Evolutionary conservation across 1,139 yeast genomes (phyloP).

Genomic region (Sugiyamaella japonica): DNA sequence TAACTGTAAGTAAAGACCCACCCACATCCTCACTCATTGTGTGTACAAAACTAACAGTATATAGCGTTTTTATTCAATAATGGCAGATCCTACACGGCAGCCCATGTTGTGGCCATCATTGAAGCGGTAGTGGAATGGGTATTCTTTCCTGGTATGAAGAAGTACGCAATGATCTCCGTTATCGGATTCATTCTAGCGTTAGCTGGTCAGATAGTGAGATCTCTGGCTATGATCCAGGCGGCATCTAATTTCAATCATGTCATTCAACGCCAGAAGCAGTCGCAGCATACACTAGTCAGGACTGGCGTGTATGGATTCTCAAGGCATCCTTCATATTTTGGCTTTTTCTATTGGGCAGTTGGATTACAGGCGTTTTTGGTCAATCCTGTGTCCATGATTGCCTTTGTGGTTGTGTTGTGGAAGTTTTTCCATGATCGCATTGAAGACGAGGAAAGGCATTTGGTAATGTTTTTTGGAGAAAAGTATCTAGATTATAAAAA

Average conservation of each 20-base stretch:
- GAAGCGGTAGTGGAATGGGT: conserved; percentile 44
- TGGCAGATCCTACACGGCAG: conserved; percentile 61
- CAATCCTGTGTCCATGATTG: conserved; percentile 56
- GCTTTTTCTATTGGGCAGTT: conserved; percentile 91
- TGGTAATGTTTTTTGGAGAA: conserved; percentile 67
- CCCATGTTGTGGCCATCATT: conserved; percentile 55
- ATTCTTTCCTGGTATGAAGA: conserved; percentile 10
- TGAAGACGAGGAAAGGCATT: conserved; percentile 59
- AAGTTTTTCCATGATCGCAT: conserved; percentile 69
- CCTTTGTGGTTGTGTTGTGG: conserved; percentile 56
- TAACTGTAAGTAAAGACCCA: conserved; percentile 45
- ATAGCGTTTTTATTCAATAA: conserved; percentile 70
- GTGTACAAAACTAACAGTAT: neutral
- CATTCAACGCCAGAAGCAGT: conserved; percentile 54
- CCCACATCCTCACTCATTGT: neutral
- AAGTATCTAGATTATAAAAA: conserved; percentile 57
- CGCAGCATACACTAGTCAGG: conserved; percentile 66
- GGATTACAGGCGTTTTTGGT: conserved; percentile 74
- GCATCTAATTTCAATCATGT: conserved; percentile 84
- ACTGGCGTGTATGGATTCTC: conserved; percentile 64
- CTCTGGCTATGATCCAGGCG: conserved; percentile 85
- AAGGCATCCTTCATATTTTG: conserved; percentile 90
- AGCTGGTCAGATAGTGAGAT: conserved; percentile 66
- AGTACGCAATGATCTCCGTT: conserved; percentile 36
- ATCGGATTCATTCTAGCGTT: conserved; percentile 52